Evolutionary conservation across 495 filamentous ascomycete genomes (phyloP), one percentile per base, ranked within the genome.

Genomic region (Aeminium ludgeri): DNA sequence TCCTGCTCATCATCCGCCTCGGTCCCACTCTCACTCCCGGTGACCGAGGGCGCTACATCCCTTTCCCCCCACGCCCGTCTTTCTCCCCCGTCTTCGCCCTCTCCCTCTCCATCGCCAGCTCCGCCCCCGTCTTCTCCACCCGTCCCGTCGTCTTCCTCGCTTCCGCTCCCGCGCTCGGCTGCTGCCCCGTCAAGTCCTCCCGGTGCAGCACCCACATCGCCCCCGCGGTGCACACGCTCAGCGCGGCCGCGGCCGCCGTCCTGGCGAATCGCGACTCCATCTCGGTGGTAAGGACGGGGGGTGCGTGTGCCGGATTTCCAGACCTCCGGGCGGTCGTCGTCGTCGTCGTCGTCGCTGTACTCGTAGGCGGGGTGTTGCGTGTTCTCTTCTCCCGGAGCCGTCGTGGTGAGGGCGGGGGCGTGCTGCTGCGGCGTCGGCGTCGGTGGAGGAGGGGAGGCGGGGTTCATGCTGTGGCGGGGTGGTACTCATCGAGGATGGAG

Each of bases 21-120:
- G 10, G 84, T 91, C 34, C 86, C 85, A 53, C 83, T 89, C 39
- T 93, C 83, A 59, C 83, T 89, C 10, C 70, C 68, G 6, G 74
- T 69, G 4, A 68, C 65, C n/a, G 69, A 67, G 30, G 45, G 40
- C 49, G 32, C 27, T 34, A 43, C 48, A 34, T 43, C 40, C 46
- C 53, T 36, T 33, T 34, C 44, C 23, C 30, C 12, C 16, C n/a
- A n/a, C n/a, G n/a, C n/a, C n/a, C 5, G 12, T 13, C 18, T 1
- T 15, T 29, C 46, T 13, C 23, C 35, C 2, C 25, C 31, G 30
- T 7, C 13, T 6, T 36, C 33, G 10, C 36, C 20, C 34, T 43
- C 27, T 30, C 38, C 30, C 33, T 30, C 29, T 30, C 18, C 31
- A 5, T 16, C 16, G 27, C 36, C 10, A 32, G 23, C 16, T 20